Evolutionary conservation across 2,329 filamentous ascomycete species (phyloP), one percentile per base, ranked within the genome.

Genomic region (Sphaerulina musiva): DNA sequence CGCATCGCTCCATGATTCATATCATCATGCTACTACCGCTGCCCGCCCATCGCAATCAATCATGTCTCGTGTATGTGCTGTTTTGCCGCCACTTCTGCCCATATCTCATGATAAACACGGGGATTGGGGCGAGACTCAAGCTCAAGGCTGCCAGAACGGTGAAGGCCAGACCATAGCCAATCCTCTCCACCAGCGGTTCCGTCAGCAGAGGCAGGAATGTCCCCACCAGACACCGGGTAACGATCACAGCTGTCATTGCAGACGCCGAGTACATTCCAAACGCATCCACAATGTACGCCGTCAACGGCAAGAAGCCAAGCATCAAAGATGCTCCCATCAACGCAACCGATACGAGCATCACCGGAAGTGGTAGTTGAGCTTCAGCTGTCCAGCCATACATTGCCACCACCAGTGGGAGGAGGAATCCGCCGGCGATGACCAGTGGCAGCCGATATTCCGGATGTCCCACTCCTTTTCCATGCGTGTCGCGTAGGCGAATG

Each of bases 361-460:
- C 70, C 41, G 81, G 78, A 75, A 80, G 81, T 59, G 81, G 78
- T 0, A 71, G 60, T 34, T 70, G 68, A 1, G 68, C 69, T 51
- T 81, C 71, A 0, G 78, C 78, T 0, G 73, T 73, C 80, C 80
- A 83, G 39, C 80, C 80, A 59, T 83, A 84, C 63, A 78, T 74
- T 58, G 81, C 79, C 1, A 83, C 66, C 0, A 79, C 78, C 0
- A 73, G 59, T 0, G 80, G 79, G 0, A 79, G 72, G 1, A 83
- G 54, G 0, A 83, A 42, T 0, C 76, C 76, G 0, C 77, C 78
- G 0, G 78, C 69, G 9, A 81, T 63, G 67, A 82, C 78, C 2
- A 84, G 70, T 0, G 82, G 82, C 0, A 84, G 72, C n/a, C 84
- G 80, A 61, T 79, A 82, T 59, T 87, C 84, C 0, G 84, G 83